Evolutionary conservation across 2,329 filamentous ascomycete genomes (phyloP).

Genomic region (Pseudomassariella vexata): DNA sequence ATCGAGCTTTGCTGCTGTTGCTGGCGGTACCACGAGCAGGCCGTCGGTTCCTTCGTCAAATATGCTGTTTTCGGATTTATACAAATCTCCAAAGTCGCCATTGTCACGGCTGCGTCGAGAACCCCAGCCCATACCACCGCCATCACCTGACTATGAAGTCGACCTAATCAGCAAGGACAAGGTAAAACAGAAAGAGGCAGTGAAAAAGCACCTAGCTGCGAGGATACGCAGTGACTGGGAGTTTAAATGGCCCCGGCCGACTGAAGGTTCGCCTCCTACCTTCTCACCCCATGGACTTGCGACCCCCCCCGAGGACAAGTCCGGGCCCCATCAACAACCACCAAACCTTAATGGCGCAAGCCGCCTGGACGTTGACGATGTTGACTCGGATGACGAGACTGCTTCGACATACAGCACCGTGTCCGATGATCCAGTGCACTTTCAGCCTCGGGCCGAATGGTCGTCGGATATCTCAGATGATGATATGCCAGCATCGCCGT

Average conservation of each 20-base stretch:
- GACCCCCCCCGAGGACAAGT: not conserved
- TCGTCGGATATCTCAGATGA: conserved; percentile 51
- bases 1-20: conserved; percentile 1
- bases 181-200: conserved; percentile 55
- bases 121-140: conserved; percentile 20
- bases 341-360: too few relatives aligned
- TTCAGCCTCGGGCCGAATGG: conserved; percentile 49
- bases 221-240: conserved; percentile 56
- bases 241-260: conserved; percentile 53
- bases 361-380: conserved; percentile 29
- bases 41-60: conserved; percentile 18
- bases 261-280: not conserved
- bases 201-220: conserved; percentile 47
- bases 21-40: conserved; percentile 11
- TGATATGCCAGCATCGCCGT: conserved; percentile 31
- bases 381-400: conserved; percentile 36
- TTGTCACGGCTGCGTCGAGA: conserved; percentile 44
- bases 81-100: conserved; percentile 49
- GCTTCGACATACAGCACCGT: conserved; percentile 34
- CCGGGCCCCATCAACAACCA: too few relatives aligned
- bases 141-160: conserved; percentile 44
- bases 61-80: conserved; percentile 57
- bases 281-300: not conserved
- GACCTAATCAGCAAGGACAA: conserved; percentile 60
- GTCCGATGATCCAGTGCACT: conserved; percentile 48